A percentile compares a stretch with the other conserved stretches of the same genome.
phyloP scores from a whole-genome alignment of 352 stramenopile genomes.

The Phytophthora hybrid region DNA sequence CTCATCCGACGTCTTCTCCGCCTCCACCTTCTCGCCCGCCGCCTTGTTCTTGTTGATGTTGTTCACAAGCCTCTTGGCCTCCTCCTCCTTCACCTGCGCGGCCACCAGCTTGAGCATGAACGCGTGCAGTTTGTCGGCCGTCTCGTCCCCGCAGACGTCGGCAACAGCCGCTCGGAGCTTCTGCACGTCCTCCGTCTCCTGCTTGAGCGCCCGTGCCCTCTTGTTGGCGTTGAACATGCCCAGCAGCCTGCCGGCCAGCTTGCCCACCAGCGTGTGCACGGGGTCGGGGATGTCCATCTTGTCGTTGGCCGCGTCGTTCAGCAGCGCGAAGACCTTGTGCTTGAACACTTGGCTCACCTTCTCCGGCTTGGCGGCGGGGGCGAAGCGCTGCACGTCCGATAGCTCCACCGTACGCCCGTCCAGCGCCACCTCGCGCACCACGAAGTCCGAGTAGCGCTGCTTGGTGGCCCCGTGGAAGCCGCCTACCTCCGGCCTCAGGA shows the following conservation, averaged over 20 bases:
- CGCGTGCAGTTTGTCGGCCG: slow-evolving; percentile 43
- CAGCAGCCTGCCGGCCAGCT: slow-evolving; percentile 62
- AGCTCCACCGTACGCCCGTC: slow-evolving; percentile 66
- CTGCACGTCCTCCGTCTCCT: slow-evolving; percentile 52
- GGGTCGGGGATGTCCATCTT: slow-evolving; percentile 45
- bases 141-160: slow-evolving; percentile 53
- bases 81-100: slow-evolving; percentile 39
- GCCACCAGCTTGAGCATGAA: slow-evolving; percentile 63
- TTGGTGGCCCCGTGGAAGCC: slow-evolving; percentile 91
- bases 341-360: slow-evolving; percentile 86
- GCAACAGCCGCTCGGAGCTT: slow-evolving; percentile 55
- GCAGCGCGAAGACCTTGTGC: slow-evolving; percentile 69
- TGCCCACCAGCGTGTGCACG: slow-evolving; percentile 66
- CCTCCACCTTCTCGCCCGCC: slow-evolving; percentile 6
- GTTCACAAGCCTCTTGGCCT: slow-evolving; percentile 29
- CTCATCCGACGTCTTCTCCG: neutral
- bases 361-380: slow-evolving; percentile 48
- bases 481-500: slow-evolving; percentile 60
- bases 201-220: slow-evolving; percentile 40
- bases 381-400: slow-evolving; percentile 68
- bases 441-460: slow-evolving; percentile 93
- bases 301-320: slow-evolving; percentile 53
- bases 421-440: slow-evolving; percentile 87
- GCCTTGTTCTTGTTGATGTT: slow-evolving; percentile 31
- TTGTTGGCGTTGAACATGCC: slow-evolving; percentile 76